Conservation (phyloP, 2,329 filamentous ascomycete species). For the Albifimbria verrucaria region DNA sequence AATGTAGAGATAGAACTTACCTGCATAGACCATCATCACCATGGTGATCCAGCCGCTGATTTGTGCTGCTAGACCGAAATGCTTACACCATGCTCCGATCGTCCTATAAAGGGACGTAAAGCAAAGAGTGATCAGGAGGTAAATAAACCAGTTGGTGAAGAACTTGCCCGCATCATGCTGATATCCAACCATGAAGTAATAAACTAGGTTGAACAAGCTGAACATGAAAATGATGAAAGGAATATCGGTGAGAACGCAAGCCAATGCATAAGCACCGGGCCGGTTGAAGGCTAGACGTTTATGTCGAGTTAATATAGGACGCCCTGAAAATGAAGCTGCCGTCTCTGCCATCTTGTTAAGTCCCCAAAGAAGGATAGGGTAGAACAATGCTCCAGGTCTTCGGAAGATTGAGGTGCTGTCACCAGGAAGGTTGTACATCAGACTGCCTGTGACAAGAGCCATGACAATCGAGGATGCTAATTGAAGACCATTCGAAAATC, state of each 20-base stretch:
- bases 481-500: slow-evolving; percentile 24
- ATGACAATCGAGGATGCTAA: slow-evolving; percentile 61
- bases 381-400: slow-evolving; percentile 28
- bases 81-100: slow-evolving; percentile 60
- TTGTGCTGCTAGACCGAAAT: slow-evolving; percentile 27
- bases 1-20: slow-evolving; percentile 16
- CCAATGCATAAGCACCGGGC: slow-evolving; percentile 30
- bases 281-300: slow-evolving; percentile 28
- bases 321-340: slow-evolving; percentile 24
- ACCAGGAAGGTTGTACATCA: slow-evolving; percentile 61
- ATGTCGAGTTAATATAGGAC: slow-evolving; percentile 28
- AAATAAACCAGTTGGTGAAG: slow-evolving; percentile 63
- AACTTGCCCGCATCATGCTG: slow-evolving; percentile 37
- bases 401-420: slow-evolving; percentile 57
- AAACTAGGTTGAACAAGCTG: slow-evolving; percentile 44
- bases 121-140: slow-evolving; percentile 55
- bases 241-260: slow-evolving; percentile 36
- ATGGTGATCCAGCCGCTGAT: slow-evolving; percentile 22
- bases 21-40: slow-evolving; percentile 24
- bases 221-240: slow-evolving; percentile 48
- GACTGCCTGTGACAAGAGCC: slow-evolving; percentile 60
- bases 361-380: slow-evolving; percentile 33
- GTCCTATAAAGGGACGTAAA: slow-evolving; percentile 64
- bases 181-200: slow-evolving; percentile 30
- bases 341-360: slow-evolving; percentile 40